Base-by-base conservation (phyloP, 148 eudicot genomes). In the Dianthus caryophyllus region DNA sequence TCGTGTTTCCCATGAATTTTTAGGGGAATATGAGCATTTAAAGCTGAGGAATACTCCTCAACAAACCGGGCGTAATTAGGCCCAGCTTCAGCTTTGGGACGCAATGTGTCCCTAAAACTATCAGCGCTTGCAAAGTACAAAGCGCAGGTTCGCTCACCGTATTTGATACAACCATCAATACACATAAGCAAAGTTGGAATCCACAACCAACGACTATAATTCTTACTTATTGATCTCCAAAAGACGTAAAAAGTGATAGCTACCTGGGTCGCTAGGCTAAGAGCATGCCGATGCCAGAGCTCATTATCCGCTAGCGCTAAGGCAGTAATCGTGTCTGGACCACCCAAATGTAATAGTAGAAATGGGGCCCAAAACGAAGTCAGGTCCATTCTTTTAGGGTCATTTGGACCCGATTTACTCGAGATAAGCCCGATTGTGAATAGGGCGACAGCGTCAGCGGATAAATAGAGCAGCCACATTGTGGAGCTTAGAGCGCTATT, bases 321-420 rank as follows among this genome's bases (percentile, higher is more conserved):
- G 14, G 72, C 72, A 5, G 72, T 58, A 20, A 69, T 69, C 1
- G 72, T 46, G 44, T 69, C 65, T 1, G 65, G 65, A 15, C 72
- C 72, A 10, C 72, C 72, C 0, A 69, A 54, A 58, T 69, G 72
- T 46, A 69, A 44, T 30, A 69, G 2, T 0, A 69, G 53, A 17
- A 58, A 59, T 0, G 72, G 61, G 9, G 64, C 48, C 64, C 72
- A 56, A 41, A 43, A 43, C 2, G 61, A 25, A 0, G 15, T 17
- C 2, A 63, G 14, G 1, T 25, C 51, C 25, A 1, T n/a, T 21
- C 14, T 22, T 13, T 62, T 20, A 11, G 66, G 24, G 66, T 43
- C 50, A 3, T 24, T 25, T 22, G 31, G 50, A 15, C 39, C 41
- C 11, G 61, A 6, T 41, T 16, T 25, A 5, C 36, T 41, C 1